A percentile compares a stretch with the other conserved stretches of the same genome.
phyloP scores from a whole-genome alignment of 2,329 filamentous ascomycete species.

The Pestalotiopsis fici region DNA sequence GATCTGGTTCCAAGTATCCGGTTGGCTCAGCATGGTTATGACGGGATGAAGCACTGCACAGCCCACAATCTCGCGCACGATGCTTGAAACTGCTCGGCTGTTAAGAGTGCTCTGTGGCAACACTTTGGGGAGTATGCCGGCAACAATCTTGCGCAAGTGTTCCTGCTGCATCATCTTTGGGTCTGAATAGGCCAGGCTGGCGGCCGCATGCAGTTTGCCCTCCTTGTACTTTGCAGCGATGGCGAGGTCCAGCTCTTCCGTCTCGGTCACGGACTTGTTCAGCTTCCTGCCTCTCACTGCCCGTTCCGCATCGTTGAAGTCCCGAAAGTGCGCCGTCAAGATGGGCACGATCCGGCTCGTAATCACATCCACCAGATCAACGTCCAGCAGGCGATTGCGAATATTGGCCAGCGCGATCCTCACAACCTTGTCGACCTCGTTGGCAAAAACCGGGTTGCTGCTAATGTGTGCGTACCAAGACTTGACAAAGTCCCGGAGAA shows the following conservation, averaged over 20 bases:
- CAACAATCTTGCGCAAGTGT: conserved; percentile 76
- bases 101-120: conserved; percentile 74
- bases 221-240: conserved; percentile 94
- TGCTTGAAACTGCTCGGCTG: conserved; percentile 76
- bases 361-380: conserved; percentile 82
- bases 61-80: conserved; percentile 87
- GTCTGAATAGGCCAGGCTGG: conserved; percentile 79
- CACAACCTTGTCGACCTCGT: conserved; percentile 83
- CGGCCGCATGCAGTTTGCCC: conserved; percentile 85
- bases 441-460: conserved; percentile 74
- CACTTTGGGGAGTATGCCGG: conserved; percentile 71
- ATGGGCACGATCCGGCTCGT: conserved; percentile 85
- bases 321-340: conserved; percentile 82
- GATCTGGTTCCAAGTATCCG: conserved; percentile 96
- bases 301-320: conserved; percentile 89
- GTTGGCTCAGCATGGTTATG: conserved; percentile 79
- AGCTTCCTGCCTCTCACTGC: conserved; percentile 84
- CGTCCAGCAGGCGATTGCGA: conserved; percentile 68
- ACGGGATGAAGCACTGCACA: conserved; percentile 88
- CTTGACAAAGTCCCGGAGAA: conserved; percentile 81
- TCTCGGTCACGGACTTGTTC: conserved; percentile 89
- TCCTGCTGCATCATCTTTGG: conserved; percentile 85
- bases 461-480: conserved; percentile 91
- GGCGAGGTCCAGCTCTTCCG: conserved; percentile 90
- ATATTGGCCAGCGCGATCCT: conserved; percentile 72